Evolutionary conservation across 768 basidiomycete genomes (phyloP).

Genomic region (Nidula microcarpa): DNA sequence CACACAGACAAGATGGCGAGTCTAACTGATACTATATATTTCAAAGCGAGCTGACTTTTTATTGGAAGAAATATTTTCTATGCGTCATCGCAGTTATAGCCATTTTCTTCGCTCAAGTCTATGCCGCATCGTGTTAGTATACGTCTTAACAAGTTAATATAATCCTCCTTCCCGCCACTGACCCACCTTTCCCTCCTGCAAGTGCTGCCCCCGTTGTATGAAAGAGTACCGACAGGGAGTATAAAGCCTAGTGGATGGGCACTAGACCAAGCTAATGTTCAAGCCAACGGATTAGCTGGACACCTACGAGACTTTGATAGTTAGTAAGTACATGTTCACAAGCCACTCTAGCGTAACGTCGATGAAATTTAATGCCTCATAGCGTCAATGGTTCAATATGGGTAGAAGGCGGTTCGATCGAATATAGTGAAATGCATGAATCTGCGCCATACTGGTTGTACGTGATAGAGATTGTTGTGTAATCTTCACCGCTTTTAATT

Average conservation of each 20-base stretch:
- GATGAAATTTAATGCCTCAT: background rate
- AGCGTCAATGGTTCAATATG: conserved; percentile 41
- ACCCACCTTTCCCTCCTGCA: too few species aligned
- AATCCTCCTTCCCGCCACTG: too few species aligned
- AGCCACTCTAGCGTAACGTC: background rate
- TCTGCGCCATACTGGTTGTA: conserved; percentile 42
- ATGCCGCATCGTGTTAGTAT: too few species aligned
- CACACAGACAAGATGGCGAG: too few species aligned
- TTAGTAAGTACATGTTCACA: conserved; percentile 20
- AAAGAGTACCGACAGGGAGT: conserved; percentile 27
- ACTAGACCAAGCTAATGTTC: conserved; percentile 34
- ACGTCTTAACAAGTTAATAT: too few species aligned
- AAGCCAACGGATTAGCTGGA: conserved; percentile 36
- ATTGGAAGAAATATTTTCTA: too few species aligned
- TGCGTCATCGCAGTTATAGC: too few species aligned
- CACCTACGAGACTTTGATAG: conserved; percentile 36
- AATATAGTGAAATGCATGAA: conserved; percentile 43
- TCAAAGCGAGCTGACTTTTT: too few species aligned
- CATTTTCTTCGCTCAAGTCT: too few species aligned
- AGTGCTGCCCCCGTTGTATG: conserved; percentile 27
- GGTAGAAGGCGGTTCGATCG: conserved; percentile 36
- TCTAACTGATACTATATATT: too few species aligned
- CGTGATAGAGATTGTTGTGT: conserved; percentile 7
- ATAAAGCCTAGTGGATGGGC: conserved; percentile 38
- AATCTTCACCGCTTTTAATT: background rate